These are phyloP conservation scores for Ophiostoma sp. DNA, from an alignment of 2,329 filamentous ascomycete genomes.

Conservation along the genomic window DNA sequence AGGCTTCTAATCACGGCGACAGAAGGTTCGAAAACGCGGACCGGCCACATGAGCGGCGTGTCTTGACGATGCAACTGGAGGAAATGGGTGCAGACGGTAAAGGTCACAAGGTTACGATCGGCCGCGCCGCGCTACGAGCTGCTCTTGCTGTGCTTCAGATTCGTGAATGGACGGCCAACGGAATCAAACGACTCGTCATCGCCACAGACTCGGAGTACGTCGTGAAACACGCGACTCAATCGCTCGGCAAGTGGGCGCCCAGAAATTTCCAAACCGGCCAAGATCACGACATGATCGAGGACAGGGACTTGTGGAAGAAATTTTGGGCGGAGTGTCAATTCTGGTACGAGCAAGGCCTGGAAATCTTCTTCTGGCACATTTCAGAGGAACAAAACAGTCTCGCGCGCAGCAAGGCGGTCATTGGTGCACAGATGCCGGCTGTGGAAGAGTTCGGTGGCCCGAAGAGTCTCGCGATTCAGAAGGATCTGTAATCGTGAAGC, in stretches of 20 bases:
- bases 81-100: conserved; percentile 39
- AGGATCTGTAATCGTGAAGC: no score
- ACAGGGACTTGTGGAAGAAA: conserved; percentile 47
- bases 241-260: conserved; percentile 43
- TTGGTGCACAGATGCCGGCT: no score
- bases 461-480: no score
- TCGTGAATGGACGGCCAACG: conserved; percentile 46
- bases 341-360: neutral
- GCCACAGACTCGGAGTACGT: conserved; percentile 55
- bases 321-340: conserved; percentile 30
- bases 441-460: no score
- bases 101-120: conserved; percentile 41
- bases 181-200: conserved; percentile 47
- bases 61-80: conserved; percentile 36
- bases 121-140: conserved; percentile 57
- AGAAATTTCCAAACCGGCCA: conserved; percentile 40
- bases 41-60: neutral
- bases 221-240: conserved; percentile 43
- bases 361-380: neutral
- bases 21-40: no score
- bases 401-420: no score
- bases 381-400: neutral
- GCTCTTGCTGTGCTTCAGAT: conserved; percentile 52
- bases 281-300: conserved; percentile 34
- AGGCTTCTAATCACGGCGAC: no score